phyloP scores from a whole-genome alignment of 176 grass and related monocot species.

The Oryza officinalis region DNA sequence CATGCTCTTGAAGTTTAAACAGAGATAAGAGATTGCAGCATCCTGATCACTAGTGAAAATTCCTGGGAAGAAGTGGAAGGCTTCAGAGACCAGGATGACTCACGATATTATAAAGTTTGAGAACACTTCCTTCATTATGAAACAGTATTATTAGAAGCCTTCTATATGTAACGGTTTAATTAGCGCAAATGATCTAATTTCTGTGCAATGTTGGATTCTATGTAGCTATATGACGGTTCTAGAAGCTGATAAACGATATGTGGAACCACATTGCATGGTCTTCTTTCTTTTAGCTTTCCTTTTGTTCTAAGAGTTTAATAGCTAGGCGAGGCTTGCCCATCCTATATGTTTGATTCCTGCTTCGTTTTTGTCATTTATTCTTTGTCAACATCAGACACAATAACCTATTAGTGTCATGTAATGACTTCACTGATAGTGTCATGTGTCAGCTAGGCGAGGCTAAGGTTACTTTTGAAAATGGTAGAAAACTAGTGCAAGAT shows the following conservation, averaged over 20 bases:
- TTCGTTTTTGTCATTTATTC: background rate
- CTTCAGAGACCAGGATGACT: background rate
- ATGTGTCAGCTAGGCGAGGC: no score
- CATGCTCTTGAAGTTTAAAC: background rate
- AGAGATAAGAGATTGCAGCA: background rate
- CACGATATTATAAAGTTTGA: background rate
- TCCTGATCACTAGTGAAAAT: background rate
- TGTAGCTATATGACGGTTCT: background rate
- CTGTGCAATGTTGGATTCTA: background rate
- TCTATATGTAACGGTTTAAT: background rate
- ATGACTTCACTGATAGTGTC: background rate
- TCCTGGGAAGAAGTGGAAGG: background rate
- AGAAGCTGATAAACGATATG: background rate
- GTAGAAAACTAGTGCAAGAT: background rate
- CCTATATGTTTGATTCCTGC: constrained; percentile 11
- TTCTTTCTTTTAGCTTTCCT: background rate
- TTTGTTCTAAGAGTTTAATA: background rate
- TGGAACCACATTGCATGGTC: background rate
- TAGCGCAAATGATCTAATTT: background rate
- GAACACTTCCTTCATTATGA: no score
- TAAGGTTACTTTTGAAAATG: constrained; percentile 12
- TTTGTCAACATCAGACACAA: constrained; percentile 2
- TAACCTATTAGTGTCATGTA: background rate
- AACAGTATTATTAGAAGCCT: no score
- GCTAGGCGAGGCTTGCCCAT: background rate